Evolutionary conservation across 306 rosid genomes (phyloP).

Genomic region (Comarum palustre): DNA sequence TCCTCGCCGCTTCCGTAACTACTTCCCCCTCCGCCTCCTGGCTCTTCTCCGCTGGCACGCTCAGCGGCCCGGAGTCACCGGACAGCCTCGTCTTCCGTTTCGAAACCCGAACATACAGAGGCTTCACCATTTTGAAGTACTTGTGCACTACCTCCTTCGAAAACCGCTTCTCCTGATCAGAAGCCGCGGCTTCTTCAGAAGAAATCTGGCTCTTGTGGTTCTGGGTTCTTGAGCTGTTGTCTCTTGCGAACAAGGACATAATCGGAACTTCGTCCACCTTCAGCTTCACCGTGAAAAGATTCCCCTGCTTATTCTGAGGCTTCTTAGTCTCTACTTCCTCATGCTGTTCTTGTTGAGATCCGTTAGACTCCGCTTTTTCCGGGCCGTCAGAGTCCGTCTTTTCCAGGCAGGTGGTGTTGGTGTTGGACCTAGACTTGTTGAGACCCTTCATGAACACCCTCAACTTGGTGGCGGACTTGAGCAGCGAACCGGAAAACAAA

Average conservation of each 20-base stretch:
- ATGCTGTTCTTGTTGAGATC: slow-evolving; percentile 17
- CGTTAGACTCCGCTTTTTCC: slow-evolving; percentile 34
- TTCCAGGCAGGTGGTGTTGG: slow-evolving; percentile 8
- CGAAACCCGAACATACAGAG: slow-evolving; percentile 77
- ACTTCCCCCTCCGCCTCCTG: slow-evolving; percentile 24
- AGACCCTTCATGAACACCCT: slow-evolving; percentile 77
- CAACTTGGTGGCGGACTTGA: slow-evolving; percentile 84
- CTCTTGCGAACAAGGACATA: slow-evolving; percentile 73
- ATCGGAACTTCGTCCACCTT: slow-evolving; percentile 87
- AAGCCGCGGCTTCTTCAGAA: slow-evolving; percentile 31
- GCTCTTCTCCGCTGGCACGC: slow-evolving; percentile 30
- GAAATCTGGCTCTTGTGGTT: slow-evolving; percentile 27
- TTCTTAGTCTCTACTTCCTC: not conserved
- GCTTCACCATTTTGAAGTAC: slow-evolving; percentile 84
- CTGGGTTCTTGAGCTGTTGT: slow-evolving; percentile 61
- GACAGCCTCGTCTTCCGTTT: slow-evolving; percentile 48
- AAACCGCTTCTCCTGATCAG: slow-evolving; percentile 66
- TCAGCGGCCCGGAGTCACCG: slow-evolving; percentile 54
- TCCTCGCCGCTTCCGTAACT: slow-evolving; percentile 35
- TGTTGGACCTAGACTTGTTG: slow-evolving; percentile 51
- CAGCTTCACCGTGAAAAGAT: slow-evolving; percentile 65
- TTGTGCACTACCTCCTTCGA: slow-evolving; percentile 80
- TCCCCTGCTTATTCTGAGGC: slow-evolving; percentile 30
- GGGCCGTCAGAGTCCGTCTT: not conserved
- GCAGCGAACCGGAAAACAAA: slow-evolving; percentile 55